These are phyloP conservation scores for Diplodia sapinea DNA, from an alignment of 2,329 filamentous ascomycete species.

Conservation along the genomic window DNA sequence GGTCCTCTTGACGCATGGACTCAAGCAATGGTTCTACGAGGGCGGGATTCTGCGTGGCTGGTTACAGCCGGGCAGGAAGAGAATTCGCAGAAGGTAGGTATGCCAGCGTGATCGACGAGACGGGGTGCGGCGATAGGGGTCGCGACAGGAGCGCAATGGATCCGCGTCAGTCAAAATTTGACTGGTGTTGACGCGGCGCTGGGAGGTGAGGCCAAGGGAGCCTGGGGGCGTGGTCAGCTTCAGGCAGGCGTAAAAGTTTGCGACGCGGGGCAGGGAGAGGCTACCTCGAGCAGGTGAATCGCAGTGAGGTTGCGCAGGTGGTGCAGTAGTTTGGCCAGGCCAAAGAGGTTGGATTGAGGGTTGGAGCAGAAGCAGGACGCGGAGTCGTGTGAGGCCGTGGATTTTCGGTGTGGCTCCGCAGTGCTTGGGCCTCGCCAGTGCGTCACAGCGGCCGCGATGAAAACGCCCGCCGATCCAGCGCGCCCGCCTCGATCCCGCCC, in stretches of 20 bases:
- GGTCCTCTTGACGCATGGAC: conserved; percentile 90
- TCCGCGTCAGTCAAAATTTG: conserved; percentile 31
- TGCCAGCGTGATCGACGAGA: conserved; percentile 44
- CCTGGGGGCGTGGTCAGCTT: conserved; percentile 25
- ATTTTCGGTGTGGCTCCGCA: conserved; percentile 28
- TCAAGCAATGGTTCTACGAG: conserved; percentile 32
- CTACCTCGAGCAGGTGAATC: conserved; percentile 10
- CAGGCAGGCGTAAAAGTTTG: neutral
- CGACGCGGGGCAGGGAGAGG: neutral
- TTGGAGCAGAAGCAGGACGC: neutral
- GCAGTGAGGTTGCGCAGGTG: neutral
- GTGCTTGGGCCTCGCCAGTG: neutral
- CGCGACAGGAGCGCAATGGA: conserved; percentile 20
- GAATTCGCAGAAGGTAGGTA: conserved; percentile 34
- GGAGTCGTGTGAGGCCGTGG: conserved; percentile 26
- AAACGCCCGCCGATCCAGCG: conserved; percentile 11
- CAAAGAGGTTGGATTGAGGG: neutral
- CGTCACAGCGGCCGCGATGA: conserved; percentile 10
- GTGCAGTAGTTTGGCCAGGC: neutral
- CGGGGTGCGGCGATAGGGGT: neutral
- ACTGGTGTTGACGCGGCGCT: conserved; percentile 25
- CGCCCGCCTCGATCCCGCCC: conserved; percentile 2
- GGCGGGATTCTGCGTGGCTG: conserved; percentile 44
- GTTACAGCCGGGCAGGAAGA: conserved; percentile 45
- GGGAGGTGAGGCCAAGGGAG: conserved; percentile 12